Base-by-base conservation (phyloP, 164 flowering plant genomes). In the Chimonanthus praecox region DNA sequence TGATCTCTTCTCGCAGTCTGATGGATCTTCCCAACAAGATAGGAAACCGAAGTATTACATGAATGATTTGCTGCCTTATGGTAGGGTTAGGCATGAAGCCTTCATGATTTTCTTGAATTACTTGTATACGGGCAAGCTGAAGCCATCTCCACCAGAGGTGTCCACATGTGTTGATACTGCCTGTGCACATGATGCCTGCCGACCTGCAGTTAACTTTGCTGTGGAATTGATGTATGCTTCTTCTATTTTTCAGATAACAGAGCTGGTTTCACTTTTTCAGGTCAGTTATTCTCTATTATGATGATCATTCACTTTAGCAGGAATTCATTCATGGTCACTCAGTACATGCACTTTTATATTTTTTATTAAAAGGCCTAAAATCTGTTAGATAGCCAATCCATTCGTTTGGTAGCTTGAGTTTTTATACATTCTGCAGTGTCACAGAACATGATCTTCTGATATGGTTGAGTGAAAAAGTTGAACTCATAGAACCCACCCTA, bases 201-300 rank as follows among this genome's bases (percentile, higher is more conserved):
- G 89, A 16, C 94, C 97, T 43, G 87, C 94, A 11, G 83, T 92
- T 60, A 72, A 81, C 72, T 88, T 84, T 77, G 77, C 78, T 1
- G 93, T 89, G 69, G 92, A 92, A 61, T 74, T 92, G 83, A 79
- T 87, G 83, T 90, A 90, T 83, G 88, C 87, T 4, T 88, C 93
- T 47, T 66, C 79, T 33, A 76, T 81, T 58, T 92, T 90, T 69
- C 86, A 90, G 78, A 77, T 90, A n/a, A 77, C 82, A n/a, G 97
- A 92, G 81, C 84, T 92, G 66, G 87, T 88, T 64, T 83, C 89
- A 2, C 83, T 86, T 54, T 83, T 84, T 68, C 92, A 89, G 94
- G 97, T 90, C 6, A 49, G 88, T 71, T 4, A 8, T 48, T 47
- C 54, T 68, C 70, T 47, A 4, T 48, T 47, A 33, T 48, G 70